Percentiles rank a stretch among this genome's conserved stretches.
Conservation (phyloP, 306 rosid species). For the Benincasa hispida region DNA sequence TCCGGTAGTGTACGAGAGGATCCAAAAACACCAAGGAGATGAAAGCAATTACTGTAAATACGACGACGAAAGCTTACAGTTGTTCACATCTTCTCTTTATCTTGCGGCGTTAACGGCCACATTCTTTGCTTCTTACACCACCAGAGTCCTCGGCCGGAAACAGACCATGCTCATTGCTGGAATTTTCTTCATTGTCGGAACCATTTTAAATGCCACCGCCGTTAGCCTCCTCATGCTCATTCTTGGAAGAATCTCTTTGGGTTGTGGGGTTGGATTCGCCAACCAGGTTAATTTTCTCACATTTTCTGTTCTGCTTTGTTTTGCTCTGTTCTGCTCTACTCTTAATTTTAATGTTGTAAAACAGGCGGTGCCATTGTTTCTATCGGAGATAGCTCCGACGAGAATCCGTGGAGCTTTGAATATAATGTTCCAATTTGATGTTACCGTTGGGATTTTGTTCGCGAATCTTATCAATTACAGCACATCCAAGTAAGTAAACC, state of each 20-base stretch:
- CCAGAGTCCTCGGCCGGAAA: slow-evolving; percentile 34
- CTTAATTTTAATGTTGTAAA: not conserved
- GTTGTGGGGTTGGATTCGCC: slow-evolving; percentile 84
- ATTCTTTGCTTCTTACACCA: slow-evolving; percentile 20
- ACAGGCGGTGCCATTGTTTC: slow-evolving; percentile 86
- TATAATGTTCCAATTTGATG: slow-evolving; percentile 65
- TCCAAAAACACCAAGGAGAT: not conserved
- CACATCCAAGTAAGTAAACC: slow-evolving; percentile 45
- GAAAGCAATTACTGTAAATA: slow-evolving; percentile 26
- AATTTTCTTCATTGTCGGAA: slow-evolving; percentile 41
- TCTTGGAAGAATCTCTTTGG: slow-evolving; percentile 46
- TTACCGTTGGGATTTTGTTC: slow-evolving; percentile 74
- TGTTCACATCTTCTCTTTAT: slow-evolving; percentile 24
- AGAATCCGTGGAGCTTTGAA: slow-evolving; percentile 92
- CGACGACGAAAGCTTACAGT: slow-evolving; percentile 12
- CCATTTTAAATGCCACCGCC: slow-evolving; percentile 33
- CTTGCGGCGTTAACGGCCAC: slow-evolving; percentile 17
- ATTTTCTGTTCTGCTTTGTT: too few species aligned
- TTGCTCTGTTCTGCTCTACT: too few species aligned
- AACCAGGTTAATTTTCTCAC: slow-evolving; percentile 41
- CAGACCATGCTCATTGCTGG: slow-evolving; percentile 67
- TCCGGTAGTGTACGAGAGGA: slow-evolving; percentile 10
- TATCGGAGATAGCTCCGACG: slow-evolving; percentile 88
- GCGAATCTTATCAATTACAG: slow-evolving; percentile 66
- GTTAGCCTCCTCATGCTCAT: slow-evolving; percentile 33